Evolutionary conservation across 495 filamentous ascomycete species (phyloP), one percentile per base, ranked within the genome.

Genomic region (Evansstolkia leycettana): DNA sequence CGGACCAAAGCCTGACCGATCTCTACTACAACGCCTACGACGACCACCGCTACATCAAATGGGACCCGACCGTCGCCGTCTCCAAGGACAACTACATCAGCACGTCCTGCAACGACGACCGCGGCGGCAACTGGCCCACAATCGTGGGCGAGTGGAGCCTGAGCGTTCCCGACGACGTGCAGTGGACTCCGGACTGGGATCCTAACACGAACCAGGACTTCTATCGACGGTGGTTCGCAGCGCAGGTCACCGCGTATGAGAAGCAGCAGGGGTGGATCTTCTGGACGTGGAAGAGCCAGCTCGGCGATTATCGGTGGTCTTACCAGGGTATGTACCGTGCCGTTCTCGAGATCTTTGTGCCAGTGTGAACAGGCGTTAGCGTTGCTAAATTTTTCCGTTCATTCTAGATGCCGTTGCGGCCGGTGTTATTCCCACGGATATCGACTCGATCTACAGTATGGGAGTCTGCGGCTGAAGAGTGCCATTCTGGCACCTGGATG

Each of bases 131-230:
- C 43, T 48, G 43, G 28, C 67, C 67, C 2, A 58, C 60, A 15
- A 58, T 80, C 16, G 63, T 76, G 5, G 72, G 73, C 9, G 75
- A 79, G 39, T 79, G 71, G 65, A 70, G 64, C 37, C 34, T 78
- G 14, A 54, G 55, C 26, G 55, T 64, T 12, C 60, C 63, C 2
- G 60, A 68, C 37, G 39, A 59, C 18, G 58, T 70, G 2, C 48
- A 74, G 48, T 50, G 40, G 36, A 58, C 40, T 7, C 15, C 48
- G n/a, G 65, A 64, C 10, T 74, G 69, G 55, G 50, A 60, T 17
- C 57, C 51, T 9, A 59, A 42, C 18, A 49, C 43, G 10, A 67
- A 78, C 38, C 51, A 49, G 19, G 59, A 46, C 0, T 80, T 71
- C 42, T 79, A 80, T 42, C 43, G 32, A 33, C 52, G 60, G 39